Evolutionary conservation across 768 basidiomycete species (phyloP).

Genomic region (Crepidotus variabilis): DNA sequence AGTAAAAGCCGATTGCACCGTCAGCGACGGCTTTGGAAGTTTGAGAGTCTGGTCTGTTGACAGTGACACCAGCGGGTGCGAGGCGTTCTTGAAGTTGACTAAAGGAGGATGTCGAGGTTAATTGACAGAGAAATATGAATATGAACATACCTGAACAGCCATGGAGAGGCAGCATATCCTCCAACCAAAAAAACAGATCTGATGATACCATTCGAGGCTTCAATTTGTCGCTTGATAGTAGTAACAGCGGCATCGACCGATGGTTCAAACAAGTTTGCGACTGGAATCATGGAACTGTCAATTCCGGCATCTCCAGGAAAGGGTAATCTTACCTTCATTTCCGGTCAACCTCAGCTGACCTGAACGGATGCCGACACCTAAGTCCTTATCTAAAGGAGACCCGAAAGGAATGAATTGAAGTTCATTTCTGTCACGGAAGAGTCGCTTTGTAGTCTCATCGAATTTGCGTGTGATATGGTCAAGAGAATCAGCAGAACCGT

Average conservation of each 20-base stretch:
- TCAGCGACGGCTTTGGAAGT: conserved; percentile 89
- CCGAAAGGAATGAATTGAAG: conserved; percentile 74
- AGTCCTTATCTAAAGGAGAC: conserved; percentile 74
- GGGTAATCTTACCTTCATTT: conserved; percentile 23
- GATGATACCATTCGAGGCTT: conserved; percentile 63
- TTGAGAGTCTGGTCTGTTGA: conserved; percentile 76
- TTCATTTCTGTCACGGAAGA: conserved; percentile 68
- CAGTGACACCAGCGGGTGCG: conserved; percentile 47
- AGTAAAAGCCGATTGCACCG: conserved; percentile 81
- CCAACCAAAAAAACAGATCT: conserved; percentile 86
- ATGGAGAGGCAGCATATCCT: conserved; percentile 80
- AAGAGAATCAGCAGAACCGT: conserved; percentile 64
- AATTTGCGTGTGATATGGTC: conserved; percentile 80
- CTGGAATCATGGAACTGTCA: conserved; percentile 29
- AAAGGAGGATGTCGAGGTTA: background rate
- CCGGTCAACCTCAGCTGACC: conserved; percentile 70
- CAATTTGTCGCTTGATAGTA: conserved; percentile 70
- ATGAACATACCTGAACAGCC: conserved; percentile 52
- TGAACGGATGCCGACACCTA: conserved; percentile 61
- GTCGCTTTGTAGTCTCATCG: conserved; percentile 78
- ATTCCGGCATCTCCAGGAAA: background rate
- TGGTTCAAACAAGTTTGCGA: conserved; percentile 74
- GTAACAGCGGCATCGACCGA: conserved; percentile 70
- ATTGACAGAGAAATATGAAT: background rate
- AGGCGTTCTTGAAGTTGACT: conserved; percentile 71